These are phyloP conservation scores for Lipomyces kockii DNA, from an alignment of 805 yeast species.

Conservation along the genomic window DNA sequence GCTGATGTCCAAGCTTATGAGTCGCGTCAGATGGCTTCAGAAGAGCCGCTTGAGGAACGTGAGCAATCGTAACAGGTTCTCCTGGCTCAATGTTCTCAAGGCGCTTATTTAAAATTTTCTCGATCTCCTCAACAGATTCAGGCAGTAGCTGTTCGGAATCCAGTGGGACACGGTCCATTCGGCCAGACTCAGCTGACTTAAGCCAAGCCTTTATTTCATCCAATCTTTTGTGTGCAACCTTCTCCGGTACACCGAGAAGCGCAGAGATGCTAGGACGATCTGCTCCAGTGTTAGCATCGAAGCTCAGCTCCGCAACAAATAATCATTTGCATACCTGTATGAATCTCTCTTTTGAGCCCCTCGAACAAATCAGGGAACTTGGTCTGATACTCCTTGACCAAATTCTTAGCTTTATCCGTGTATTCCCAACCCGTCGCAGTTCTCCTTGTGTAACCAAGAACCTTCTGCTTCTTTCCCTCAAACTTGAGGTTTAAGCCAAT, in stretches of 20 bases:
- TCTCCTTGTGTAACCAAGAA: conserved; percentile 81
- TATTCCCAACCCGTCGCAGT: conserved; percentile 76
- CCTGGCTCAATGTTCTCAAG: conserved; percentile 41
- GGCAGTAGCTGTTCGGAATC: conserved; percentile 79
- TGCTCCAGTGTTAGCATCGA: neutral
- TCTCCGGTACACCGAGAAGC: conserved; percentile 16
- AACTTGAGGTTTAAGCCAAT: conserved; percentile 85
- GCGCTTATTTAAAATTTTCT: conserved; percentile 54
- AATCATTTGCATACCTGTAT: conserved; percentile 35
- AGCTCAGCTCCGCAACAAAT: neutral
- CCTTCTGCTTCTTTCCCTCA: conserved; percentile 79
- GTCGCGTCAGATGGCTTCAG: conserved; percentile 75
- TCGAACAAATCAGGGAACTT: conserved; percentile 67
- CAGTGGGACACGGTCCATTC: conserved; percentile 66
- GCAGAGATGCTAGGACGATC: conserved; percentile 22
- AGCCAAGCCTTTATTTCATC: conserved; percentile 50
- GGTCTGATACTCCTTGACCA: conserved; percentile 63
- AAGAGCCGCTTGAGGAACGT: conserved; percentile 84
- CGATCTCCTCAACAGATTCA: conserved; percentile 68
- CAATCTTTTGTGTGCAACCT: conserved; percentile 43
- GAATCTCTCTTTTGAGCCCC: conserved; percentile 42
- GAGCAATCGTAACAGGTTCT: conserved; percentile 59
- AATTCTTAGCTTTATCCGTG: conserved; percentile 70
- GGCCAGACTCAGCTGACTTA: conserved; percentile 42
- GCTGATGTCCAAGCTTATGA: conserved; percentile 72